Conservation (phyloP, 2,329 filamentous ascomycete genomes). For the Fonsecaea pugnacius region DNA sequence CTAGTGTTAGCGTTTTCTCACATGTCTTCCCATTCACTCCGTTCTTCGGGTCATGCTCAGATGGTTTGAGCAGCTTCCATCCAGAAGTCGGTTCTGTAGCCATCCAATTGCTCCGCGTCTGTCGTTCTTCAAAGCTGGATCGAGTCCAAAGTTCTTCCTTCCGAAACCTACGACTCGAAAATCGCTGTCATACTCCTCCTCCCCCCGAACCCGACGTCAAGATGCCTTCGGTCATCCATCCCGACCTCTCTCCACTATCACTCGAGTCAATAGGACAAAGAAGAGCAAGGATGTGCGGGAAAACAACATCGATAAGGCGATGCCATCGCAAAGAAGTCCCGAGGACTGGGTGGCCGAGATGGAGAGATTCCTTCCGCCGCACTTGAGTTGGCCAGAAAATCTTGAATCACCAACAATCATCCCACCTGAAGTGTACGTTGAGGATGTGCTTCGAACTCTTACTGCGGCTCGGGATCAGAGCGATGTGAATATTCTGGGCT, state of each 20-base stretch:
- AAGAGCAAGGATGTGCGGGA: slow-evolving; percentile 9
- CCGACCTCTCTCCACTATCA: background rate
- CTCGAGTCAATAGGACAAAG: background rate
- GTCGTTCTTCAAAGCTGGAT: slow-evolving; percentile 7
- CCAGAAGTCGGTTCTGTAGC: slow-evolving; percentile 26
- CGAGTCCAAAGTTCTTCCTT: background rate
- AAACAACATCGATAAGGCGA: slow-evolving; percentile 1
- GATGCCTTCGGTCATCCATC: background rate
- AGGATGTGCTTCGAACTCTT: slow-evolving; percentile 43
- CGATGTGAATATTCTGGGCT: slow-evolving; percentile 45
- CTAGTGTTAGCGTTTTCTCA: background rate
- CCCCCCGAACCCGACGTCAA: background rate
- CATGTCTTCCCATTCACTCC: slow-evolving; percentile 16
- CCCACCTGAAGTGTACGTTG: slow-evolving; percentile 33
- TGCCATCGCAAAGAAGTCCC: slow-evolving; percentile 35
- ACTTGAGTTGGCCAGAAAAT: slow-evolving; percentile 33
- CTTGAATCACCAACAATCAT: slow-evolving; percentile 16
- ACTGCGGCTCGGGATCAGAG: slow-evolving; percentile 39
- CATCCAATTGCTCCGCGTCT: slow-evolving; percentile 10
- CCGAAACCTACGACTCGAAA: background rate
- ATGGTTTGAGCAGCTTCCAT: slow-evolving; percentile 28
- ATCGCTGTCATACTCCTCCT: slow-evolving; percentile 8
- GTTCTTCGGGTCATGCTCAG: slow-evolving; percentile 33
- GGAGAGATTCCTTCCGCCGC: slow-evolving; percentile 42
- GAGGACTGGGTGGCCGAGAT: slow-evolving; percentile 44